phyloP scores from a whole-genome alignment of 805 yeast genomes.

The Nakazawaea sp. region DNA sequence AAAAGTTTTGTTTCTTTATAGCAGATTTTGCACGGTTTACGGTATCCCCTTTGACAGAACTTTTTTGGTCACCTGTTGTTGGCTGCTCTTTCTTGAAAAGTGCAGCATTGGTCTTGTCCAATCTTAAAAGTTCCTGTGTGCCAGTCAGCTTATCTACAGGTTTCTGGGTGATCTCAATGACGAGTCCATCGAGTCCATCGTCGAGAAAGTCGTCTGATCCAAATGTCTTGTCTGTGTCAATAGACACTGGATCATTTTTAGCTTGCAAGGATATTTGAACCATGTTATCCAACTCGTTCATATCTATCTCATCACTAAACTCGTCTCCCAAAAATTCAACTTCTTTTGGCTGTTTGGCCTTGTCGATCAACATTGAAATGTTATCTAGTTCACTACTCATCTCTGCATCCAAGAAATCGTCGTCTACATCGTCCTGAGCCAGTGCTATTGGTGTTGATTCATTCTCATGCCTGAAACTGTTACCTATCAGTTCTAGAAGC shows the following conservation, averaged over 20 bases:
- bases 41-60: background rate
- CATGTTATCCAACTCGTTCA: conserved; percentile 20
- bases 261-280: conserved; percentile 6
- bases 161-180: conserved; percentile 8
- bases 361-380: conserved; percentile 1
- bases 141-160: background rate
- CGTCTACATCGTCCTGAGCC: background rate
- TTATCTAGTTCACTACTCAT: conserved; percentile 9
- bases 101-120: conserved; percentile 8
- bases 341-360: background rate
- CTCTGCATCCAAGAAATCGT: conserved; percentile 3
- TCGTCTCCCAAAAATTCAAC: conserved; percentile 11
- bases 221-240: background rate
- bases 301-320: conserved; percentile 25
- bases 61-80: conserved; percentile 4
- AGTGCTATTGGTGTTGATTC: background rate
- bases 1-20: conserved; percentile 37
- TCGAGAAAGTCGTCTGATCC: conserved; percentile 7
- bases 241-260: background rate
- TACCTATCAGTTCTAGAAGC: conserved; percentile 10
- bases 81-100: conserved; percentile 8
- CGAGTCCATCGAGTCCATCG: conserved; percentile 6
- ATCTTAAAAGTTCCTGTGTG: conserved; percentile 4
- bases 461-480: conserved; percentile 7
- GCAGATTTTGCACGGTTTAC: conserved; percentile 31